These are phyloP conservation scores for Crassisporium funariophilum DNA, from an alignment of 768 basidiomycete genomes.

Conservation along the genomic window DNA sequence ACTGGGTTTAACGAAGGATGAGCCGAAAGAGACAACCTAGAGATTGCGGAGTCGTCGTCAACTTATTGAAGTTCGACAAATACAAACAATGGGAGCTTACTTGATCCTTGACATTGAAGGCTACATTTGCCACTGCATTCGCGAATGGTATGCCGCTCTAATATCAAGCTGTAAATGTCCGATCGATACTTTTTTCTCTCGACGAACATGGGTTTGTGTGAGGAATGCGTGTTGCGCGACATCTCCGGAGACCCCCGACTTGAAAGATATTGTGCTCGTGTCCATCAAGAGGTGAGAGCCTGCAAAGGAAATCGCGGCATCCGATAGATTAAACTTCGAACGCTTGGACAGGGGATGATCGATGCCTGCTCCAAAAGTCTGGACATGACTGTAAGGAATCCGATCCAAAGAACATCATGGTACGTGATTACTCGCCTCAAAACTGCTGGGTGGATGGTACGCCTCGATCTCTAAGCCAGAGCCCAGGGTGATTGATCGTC, in stretches of 20 bases:
- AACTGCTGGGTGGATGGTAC: conserved; percentile 39
- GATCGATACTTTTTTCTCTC: too few species aligned
- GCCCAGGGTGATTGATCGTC: conserved; percentile 29
- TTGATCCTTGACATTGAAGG: conserved; percentile 30
- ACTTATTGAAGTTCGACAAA: conserved; percentile 22
- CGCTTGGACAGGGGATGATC: conserved; percentile 32
- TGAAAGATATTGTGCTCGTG: conserved; percentile 20
- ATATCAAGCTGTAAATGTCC: neutral
- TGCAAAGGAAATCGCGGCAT: conserved; percentile 28
- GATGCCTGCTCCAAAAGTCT: conserved; percentile 35
- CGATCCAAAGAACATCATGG: neutral
- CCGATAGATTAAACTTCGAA: conserved; percentile 20
- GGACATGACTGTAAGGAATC: conserved; percentile 11
- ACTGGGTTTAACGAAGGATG: conserved; percentile 33
- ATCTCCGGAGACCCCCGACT: conserved; percentile 28
- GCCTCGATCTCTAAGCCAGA: conserved; percentile 33
- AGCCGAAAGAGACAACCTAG: conserved; percentile 32
- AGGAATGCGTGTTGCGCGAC: conserved; percentile 29
- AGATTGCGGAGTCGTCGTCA: too few species aligned
- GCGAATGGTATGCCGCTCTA: conserved; percentile 34
- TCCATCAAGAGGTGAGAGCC: conserved; percentile 26
- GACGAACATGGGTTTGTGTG: conserved; percentile 28
- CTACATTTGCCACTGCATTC: conserved; percentile 39
- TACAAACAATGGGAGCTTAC: conserved; percentile 26
- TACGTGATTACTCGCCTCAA: conserved; percentile 28